Conservation (phyloP, 345 rosid genomes). For the Cardiospermum halicacabum region DNA sequence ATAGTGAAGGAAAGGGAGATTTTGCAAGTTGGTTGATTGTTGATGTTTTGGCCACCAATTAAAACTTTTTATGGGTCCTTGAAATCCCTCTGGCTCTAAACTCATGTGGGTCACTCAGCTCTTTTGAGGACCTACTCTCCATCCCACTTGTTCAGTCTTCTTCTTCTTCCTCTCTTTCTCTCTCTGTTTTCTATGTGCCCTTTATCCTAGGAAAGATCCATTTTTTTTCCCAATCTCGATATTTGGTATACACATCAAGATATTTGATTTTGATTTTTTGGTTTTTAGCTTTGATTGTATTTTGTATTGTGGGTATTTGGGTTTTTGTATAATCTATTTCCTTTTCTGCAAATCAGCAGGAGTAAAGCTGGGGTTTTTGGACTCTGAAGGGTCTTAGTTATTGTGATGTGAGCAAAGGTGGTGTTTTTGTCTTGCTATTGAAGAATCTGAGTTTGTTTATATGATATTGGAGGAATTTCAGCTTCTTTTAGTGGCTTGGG, state of each 20-base stretch:
- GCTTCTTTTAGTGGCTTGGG: slow-evolving; percentile 20
- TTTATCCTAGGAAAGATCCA: slow-evolving; percentile 21
- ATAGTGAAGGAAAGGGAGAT: not conserved
- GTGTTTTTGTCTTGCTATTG: slow-evolving; percentile 23
- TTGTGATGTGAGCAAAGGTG: slow-evolving; percentile 14
- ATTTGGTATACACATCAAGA: not conserved
- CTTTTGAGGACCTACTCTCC: slow-evolving; percentile 35
- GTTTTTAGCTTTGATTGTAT: not conserved
- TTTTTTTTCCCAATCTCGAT: slow-evolving; percentile 13
- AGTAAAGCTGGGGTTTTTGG: slow-evolving; percentile 1
- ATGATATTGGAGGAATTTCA: slow-evolving; percentile 22
- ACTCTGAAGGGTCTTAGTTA: slow-evolving; percentile 11
- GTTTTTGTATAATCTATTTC: not conserved
- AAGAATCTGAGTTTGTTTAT: slow-evolving; percentile 35
- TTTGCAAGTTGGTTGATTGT: slow-evolving; percentile 11
- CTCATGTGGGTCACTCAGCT: slow-evolving; percentile 34
- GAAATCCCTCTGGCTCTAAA: slow-evolving; percentile 32
- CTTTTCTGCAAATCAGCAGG: slow-evolving; percentile 3
- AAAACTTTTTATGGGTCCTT: slow-evolving; percentile 31
- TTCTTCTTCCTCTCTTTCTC: slow-evolving; percentile 11
- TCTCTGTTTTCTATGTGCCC: slow-evolving; percentile 22
- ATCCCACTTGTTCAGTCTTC: slow-evolving; percentile 38
- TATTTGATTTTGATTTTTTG: slow-evolving; percentile 4
- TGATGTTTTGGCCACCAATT: slow-evolving; percentile 27
- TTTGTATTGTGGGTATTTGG: not conserved